Evolutionary conservation across 2,329 filamentous ascomycete genomes (phyloP), one percentile per base, ranked within the genome.

Genomic region (Teratosphaeria gauchensis): DNA sequence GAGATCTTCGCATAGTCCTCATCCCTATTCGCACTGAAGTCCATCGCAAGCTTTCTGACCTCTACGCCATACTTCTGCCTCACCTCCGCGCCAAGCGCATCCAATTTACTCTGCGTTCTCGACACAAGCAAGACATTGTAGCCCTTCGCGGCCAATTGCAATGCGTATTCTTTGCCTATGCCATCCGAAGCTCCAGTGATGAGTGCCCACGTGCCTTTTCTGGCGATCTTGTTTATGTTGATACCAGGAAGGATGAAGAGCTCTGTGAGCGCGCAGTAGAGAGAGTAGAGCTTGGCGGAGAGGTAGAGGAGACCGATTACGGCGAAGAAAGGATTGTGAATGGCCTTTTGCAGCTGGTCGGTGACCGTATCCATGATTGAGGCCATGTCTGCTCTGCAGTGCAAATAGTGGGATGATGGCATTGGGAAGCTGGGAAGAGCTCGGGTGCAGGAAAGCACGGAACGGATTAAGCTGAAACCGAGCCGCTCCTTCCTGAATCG

Each of bases 121-220:
- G 94, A 97, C 62, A 99, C 87, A 66, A 99, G 89, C 62, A 99
- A 79, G 67, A 97, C 80, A 76, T 96, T 97, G 84, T 92, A 99
- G 68, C 92, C 92, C 73, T 94, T 92, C 62, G 84, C 80, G 28
- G 94, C 92, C 59, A 99, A 86, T 74, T 97, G 91, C 33, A 88
- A 81, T 42, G 92, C 90, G 73, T 90, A 99, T 77, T 99, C 94
- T 77, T 96, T 97, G 72, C 94, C 94, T 63, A 99, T 86, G 64
- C 94, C 95, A 75, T 99, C 94, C 11, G 92, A 96, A 56, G 92
- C 94, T 63, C 94, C 94, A 30, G 94, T 99, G 48, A 99, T 83
- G 58, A 99, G 84, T 33, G 90, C 94, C 92, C 92, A 99, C 59
- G 88, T 92, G 62, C 92, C 92, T 69, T 90, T 90, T 67, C 88